Percentiles rank a stretch among this genome's conserved stretches.
These are phyloP conservation scores for Boletus eberwhitei DNA, from an alignment of 768 basidiomycete species.

Conservation along the genomic window DNA sequence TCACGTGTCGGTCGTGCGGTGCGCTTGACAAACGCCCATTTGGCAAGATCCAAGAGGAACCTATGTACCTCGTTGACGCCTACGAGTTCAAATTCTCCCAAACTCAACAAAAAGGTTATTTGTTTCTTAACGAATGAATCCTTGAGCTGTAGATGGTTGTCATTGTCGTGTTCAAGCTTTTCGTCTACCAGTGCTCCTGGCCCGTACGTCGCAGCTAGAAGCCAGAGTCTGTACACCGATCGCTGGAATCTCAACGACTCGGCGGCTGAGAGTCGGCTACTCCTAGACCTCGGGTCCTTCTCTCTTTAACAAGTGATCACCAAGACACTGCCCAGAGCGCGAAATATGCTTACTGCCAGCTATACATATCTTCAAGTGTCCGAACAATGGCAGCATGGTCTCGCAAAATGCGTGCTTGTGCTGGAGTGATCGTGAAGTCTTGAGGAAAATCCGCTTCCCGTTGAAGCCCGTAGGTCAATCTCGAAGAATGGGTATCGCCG, in stretches of 20 bases:
- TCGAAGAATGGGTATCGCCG: neutral
- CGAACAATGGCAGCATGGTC: conserved; percentile 24
- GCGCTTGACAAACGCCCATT: conserved; percentile 8
- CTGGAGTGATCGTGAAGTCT: conserved; percentile 10
- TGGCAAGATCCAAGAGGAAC: conserved; percentile 21
- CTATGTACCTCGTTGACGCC: conserved; percentile 18
- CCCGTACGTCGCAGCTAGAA: conserved; percentile 15
- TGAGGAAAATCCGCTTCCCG: conserved; percentile 1
- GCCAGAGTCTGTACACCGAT: conserved; percentile 31
- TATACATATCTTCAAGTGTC: conserved; percentile 38
- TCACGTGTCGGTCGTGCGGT: neutral
- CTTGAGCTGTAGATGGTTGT: neutral
- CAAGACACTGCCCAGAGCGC: neutral
- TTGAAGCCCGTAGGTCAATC: conserved; percentile 7
- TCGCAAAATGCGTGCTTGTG: conserved; percentile 23
- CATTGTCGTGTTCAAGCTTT: neutral
- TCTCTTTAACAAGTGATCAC: conserved; percentile 22
- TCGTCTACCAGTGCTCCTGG: neutral
- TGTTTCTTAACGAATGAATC: conserved; percentile 7
- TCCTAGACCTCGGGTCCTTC: conserved; percentile 34
- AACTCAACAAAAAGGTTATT: conserved; percentile 1
- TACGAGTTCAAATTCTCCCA: conserved; percentile 15
- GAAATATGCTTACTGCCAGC: conserved; percentile 31
- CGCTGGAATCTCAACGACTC: conserved; percentile 34
- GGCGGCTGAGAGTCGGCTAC: conserved; percentile 26